Conservation (phyloP, 768 basidiomycete species). For the Trichaptum fuscoviolaceum region DNA sequence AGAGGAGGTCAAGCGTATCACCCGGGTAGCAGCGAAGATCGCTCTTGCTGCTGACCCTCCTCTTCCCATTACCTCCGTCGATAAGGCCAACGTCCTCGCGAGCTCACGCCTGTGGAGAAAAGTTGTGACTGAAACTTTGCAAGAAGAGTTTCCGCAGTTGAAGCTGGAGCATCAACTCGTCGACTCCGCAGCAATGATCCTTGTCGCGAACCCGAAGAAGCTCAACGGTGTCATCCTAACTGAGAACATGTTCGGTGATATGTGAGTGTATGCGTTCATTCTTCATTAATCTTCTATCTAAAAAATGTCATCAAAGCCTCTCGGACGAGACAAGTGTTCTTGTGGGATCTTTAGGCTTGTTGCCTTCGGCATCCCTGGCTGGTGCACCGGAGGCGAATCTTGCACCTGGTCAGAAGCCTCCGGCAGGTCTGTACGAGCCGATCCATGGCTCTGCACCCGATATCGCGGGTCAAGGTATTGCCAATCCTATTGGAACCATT, state of each 20-base stretch:
- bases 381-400: conserved; percentile 66
- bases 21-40: conserved; percentile 91
- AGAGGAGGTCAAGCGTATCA: conserved; percentile 88
- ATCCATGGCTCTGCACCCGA: conserved; percentile 95
- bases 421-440: conserved; percentile 91
- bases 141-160: conserved; percentile 83
- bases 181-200: conserved; percentile 94
- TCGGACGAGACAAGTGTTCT: conserved; percentile 98
- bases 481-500: conserved; percentile 93
- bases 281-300: conserved; percentile 1
- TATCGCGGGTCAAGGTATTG: conserved; percentile 90
- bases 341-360: conserved; percentile 91
- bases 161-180: conserved; percentile 88
- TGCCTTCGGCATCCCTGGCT: conserved; percentile 94
- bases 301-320: conserved; percentile 43
- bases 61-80: conserved; percentile 84
- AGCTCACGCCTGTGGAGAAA: conserved; percentile 92
- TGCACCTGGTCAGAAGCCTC: conserved; percentile 62
- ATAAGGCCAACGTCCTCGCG: conserved; percentile 98
- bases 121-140: conserved; percentile 80
- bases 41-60: conserved; percentile 81
- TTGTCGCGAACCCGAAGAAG: conserved; percentile 84
- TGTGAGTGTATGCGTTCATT: conserved; percentile 49
- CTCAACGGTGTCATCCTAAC: conserved; percentile 94
- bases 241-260: conserved; percentile 95